These are phyloP conservation scores for Sporopachydermia lactativora DNA, from an alignment of 805 yeast genomes.

Conservation along the genomic window DNA sequence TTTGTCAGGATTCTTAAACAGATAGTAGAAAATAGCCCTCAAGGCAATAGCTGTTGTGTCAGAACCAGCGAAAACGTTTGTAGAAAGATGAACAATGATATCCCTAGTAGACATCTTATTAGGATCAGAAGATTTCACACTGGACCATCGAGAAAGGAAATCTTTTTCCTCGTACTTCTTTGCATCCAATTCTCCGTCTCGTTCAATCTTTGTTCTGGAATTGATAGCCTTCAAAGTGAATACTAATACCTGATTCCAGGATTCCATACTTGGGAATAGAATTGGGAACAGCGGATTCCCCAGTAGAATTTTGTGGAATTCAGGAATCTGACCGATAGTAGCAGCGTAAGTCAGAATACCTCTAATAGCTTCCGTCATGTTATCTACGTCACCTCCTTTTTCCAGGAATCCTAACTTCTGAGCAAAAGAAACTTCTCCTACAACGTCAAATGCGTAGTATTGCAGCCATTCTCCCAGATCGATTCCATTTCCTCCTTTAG, in stretches of 20 bases:
- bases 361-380: constrained; percentile 9
- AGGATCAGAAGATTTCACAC: constrained; percentile 4
- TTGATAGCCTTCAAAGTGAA: constrained; percentile 8
- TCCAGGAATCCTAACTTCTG: constrained; percentile 9
- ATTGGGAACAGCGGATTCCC: constrained; percentile 11
- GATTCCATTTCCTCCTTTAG: constrained; percentile 2
- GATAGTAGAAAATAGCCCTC: constrained; percentile 27
- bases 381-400: constrained; percentile 9
- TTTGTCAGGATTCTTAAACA: constrained; percentile 18
- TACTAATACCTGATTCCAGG: constrained; percentile 10
- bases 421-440: constrained; percentile 11
- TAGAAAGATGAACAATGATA: constrained; percentile 10
- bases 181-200: constrained; percentile 10
- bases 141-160: constrained; percentile 12
- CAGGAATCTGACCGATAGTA: constrained; percentile 10
- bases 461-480: constrained; percentile 12
- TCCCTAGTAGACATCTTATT: constrained; percentile 11
- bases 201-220: constrained; percentile 5
- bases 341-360: constrained; percentile 10
- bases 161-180: constrained; percentile 10
- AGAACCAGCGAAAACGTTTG: constrained; percentile 34
- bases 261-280: constrained; percentile 10
- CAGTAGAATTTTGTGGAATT: constrained; percentile 8
- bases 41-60: constrained; percentile 30
- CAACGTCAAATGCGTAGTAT: constrained; percentile 12